phyloP scores from a whole-genome alignment of 352 stramenopile species.

The Globisporangium spinosum region DNA sequence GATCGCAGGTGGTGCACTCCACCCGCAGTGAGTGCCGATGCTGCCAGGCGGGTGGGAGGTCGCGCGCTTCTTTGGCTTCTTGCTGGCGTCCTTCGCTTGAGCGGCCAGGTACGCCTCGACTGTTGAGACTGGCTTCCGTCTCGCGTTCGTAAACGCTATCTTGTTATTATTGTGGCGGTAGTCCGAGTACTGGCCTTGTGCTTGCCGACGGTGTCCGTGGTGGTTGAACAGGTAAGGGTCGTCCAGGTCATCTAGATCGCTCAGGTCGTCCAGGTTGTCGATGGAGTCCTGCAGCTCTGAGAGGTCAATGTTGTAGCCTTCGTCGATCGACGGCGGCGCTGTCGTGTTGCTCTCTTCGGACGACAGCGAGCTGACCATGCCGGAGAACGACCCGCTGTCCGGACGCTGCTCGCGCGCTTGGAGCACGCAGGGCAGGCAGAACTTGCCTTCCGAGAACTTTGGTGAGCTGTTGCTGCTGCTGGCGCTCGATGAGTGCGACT shows the following conservation, averaged over 20 bases:
- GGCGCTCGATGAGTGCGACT: neutral
- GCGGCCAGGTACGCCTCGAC: neutral
- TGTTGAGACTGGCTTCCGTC: neutral
- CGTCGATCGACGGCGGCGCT: neutral
- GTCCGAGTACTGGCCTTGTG: neutral
- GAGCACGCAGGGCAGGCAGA: slow-evolving; percentile 10
- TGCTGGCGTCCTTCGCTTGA: neutral
- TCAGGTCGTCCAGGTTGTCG: neutral
- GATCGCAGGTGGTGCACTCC: neutral
- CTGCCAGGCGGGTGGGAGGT: neutral
- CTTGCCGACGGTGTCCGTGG: neutral
- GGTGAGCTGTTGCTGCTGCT: neutral
- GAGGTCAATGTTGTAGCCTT: slow-evolving; percentile 4
- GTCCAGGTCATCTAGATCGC: neutral
- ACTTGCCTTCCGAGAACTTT: slow-evolving; percentile 6
- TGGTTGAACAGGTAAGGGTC: neutral
- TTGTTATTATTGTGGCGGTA: neutral
- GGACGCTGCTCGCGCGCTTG: slow-evolving; percentile 7
- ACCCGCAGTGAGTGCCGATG: neutral
- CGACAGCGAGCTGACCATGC: neutral
- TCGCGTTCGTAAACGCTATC: neutral
- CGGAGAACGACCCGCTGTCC: slow-evolving; percentile 8
- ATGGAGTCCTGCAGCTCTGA: slow-evolving; percentile 6
- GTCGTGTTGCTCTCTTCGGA: slow-evolving; percentile 7
- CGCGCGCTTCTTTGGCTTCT: slow-evolving; percentile 1